Evolutionary conservation across 2,329 filamentous ascomycete genomes (phyloP), one percentile per base, ranked within the genome.

Genomic region (Fusarium praegraminearum): DNA sequence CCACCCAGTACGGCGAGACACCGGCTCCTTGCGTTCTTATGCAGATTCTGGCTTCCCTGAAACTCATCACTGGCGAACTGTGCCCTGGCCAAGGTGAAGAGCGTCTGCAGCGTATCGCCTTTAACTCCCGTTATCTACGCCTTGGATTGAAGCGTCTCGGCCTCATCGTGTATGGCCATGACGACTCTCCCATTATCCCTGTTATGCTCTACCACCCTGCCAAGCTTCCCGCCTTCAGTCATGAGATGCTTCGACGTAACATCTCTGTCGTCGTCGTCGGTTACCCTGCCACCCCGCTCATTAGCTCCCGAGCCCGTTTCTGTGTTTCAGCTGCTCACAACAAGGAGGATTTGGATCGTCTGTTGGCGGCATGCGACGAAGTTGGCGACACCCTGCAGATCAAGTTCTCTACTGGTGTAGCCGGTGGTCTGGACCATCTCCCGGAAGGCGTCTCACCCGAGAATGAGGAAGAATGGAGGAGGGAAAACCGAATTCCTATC

Each of bases 51-150:
- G 90, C 91, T 32, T 92, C 95, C 5, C 87, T 99, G 54, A 90
- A 90, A 74, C 91, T 98, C 75, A 99, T 99, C 78, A 90, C 89
- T 52, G 96, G 96, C 55, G 94, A 98, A 64, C 83, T 98, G 43
- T 86, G 88, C 60, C 94, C 94, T 18, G 95, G 95, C 6, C 94
- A 99, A 81, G 96, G 96, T 61, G 93, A 97, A 80, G 96, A 99
- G 83, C 92, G 96, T 70, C 87, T 99, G 45, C 94, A 98, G 82
- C 91, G 96, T 73, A 92, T 99, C 72, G 94, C 95, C 51, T 99
- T 98, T 87, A 99, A 99, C 86, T 98, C 94, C 24, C 91, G 96
- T 47, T 99, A 99, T 79, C 92, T 99, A n/a, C 93, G 96, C 63
- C 90, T 99, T 30, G 96, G 96, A 72, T 88, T 99, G 76, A 99